Conservation (phyloP, 1,284 basidiomycete species). For the Pseudozyma tsukubaensis region DNA sequence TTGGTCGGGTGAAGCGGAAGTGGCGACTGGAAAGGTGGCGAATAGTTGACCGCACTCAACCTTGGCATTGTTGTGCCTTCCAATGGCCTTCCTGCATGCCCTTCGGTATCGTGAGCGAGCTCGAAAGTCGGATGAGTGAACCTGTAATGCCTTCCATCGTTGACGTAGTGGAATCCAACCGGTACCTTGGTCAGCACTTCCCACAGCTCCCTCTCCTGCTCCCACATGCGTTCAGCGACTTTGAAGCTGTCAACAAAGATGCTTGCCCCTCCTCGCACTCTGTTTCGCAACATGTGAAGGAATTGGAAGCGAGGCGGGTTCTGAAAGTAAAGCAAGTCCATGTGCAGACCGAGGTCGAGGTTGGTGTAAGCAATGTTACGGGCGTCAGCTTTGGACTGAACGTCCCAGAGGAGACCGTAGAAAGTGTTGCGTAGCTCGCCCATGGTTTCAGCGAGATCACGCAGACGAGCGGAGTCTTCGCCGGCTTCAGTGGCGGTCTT, state of each 20-base stretch:
- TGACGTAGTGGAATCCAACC: constrained; percentile 90
- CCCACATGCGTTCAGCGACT: constrained; percentile 76
- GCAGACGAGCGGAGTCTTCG: constrained; percentile 37
- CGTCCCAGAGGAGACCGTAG: constrained; percentile 91
- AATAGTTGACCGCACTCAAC: constrained; percentile 79
- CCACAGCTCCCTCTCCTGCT: constrained; percentile 74
- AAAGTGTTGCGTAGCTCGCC: constrained; percentile 87
- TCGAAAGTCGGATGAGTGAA: constrained; percentile 84
- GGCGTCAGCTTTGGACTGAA: constrained; percentile 77
- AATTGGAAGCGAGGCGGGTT: constrained; percentile 88
- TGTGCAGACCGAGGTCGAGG: constrained; percentile 87
- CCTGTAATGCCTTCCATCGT: constrained; percentile 87
- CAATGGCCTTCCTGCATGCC: constrained; percentile 43
- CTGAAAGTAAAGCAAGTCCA: constrained; percentile 75
- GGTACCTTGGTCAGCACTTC: constrained; percentile 75
- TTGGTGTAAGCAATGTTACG: constrained; percentile 96
- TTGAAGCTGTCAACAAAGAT: constrained; percentile 87
- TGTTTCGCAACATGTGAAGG: constrained; percentile 81
- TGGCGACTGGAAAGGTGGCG: constrained; percentile 93
- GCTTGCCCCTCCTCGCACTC: constrained; percentile 83
- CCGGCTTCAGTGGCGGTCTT: constrained; percentile 60
- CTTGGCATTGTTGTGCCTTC: constrained; percentile 55
- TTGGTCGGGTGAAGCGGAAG: constrained; percentile 60
- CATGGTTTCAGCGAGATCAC: constrained; percentile 68
- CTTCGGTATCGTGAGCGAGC: constrained; percentile 69